Base-by-base conservation (phyloP, 2,329 filamentous ascomycete genomes). In the Venturia oleaginea region DNA sequence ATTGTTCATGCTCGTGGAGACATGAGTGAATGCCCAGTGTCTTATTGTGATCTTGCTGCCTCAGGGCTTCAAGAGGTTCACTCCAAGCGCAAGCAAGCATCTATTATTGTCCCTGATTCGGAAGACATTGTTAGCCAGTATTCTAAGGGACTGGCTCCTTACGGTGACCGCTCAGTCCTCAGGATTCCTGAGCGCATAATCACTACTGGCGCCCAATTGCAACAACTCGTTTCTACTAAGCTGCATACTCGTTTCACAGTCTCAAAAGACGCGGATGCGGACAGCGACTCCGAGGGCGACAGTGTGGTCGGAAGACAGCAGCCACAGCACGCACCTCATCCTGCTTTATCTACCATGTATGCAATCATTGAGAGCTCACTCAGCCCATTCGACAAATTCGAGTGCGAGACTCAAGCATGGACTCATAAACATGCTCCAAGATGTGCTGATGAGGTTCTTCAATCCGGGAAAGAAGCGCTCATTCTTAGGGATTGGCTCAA, bases 401-500 rank as follows among this genome's bases (percentile, higher is more conserved):
- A 82, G 61, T 96, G 89, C 69, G 93, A 97, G 71, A 80, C 79
- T 1, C 76, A 82, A 34, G 76, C 85, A 10, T 99, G 94, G 94
- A 74, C 81, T 1, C 87, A 93, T 48, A 97, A 97, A 71, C 96
- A 97, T 75, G 85, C 89, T 0, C 94, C 94, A 0, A 76, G 74
- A 32, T 79, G 76, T 42, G 86, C 91, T 2, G 78, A 79, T 4
- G 86, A 93, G 65, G 86, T 97, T 0, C 79, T 99, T 13, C 92
- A 97, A 70, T 74, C 79, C 19, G 88, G 89, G 2, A 83, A 79
- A 55, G 91, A 97, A 73, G 85, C 86, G 1, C 71, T 80, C 1
- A 77, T 93, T 10, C 76, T 99, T 30, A 87, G 86, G 65, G 85
- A 93, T 66, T 99, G 94, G 94, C 78, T 99, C 8, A 81, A 84